Evolutionary conservation across 208 protist species (phyloP).

Genomic region (Leishmania mexicana): DNA sequence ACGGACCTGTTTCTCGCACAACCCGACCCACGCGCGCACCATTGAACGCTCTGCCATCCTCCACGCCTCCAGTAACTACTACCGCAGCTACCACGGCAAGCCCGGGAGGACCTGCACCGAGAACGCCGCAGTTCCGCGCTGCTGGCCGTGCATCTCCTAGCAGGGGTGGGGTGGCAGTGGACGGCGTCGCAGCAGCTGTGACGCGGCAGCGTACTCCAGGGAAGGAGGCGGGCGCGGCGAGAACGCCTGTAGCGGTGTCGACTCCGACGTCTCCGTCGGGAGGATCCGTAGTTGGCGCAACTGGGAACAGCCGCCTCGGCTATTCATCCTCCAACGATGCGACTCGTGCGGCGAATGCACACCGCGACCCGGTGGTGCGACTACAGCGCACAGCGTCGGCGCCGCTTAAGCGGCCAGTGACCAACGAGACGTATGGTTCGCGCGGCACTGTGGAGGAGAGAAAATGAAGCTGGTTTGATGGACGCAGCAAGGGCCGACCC

Average conservation of each 20-base stretch:
- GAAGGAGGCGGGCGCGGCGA: background rate
- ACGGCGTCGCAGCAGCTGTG: background rate
- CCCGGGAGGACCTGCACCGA: background rate
- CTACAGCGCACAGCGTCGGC: conserved; percentile 2
- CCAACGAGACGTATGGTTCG: background rate
- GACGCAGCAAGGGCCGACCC: background rate
- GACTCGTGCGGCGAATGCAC: background rate
- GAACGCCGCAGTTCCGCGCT: background rate
- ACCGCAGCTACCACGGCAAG: background rate
- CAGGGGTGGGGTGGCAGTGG: background rate
- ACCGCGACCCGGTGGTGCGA: conserved; percentile 1
- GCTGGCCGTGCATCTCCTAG: background rate
- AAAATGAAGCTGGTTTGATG: background rate
- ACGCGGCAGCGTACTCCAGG: background rate
- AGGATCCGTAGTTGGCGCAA: background rate
- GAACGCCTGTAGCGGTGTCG: background rate
- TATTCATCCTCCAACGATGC: background rate
- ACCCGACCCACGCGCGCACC: background rate
- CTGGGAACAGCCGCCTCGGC: background rate
- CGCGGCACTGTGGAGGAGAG: background rate
- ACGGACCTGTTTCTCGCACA: conserved; percentile 1
- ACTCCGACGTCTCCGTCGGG: background rate
- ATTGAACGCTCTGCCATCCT: background rate
- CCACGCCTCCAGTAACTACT: background rate
- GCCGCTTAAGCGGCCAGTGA: background rate